These are phyloP conservation scores for Plasmodium coatneyi DNA, from an alignment of 169 alveolate species.

Conservation along the genomic window DNA sequence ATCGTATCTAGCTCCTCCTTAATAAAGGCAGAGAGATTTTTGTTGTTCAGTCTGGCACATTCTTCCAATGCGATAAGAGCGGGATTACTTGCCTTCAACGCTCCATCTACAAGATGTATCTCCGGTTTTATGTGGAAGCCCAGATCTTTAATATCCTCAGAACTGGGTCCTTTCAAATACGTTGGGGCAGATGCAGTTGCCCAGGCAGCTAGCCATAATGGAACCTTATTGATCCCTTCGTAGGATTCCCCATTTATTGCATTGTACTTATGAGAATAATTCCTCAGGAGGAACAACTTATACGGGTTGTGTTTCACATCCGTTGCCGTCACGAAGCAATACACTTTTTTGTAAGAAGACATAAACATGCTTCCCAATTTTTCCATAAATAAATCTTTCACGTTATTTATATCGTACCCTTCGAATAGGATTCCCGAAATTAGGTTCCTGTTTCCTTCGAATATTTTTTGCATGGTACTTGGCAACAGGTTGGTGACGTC, in stretches of 20 bases:
- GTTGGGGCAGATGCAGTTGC: conserved; percentile 87
- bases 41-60: conserved; percentile 74
- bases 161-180: conserved; percentile 86
- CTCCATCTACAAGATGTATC: conserved; percentile 87
- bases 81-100: conserved; percentile 83
- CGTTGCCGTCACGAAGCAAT: conserved; percentile 85
- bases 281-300: conserved; percentile 82
- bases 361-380: conserved; percentile 80
- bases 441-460: conserved; percentile 80
- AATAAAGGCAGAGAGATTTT: conserved; percentile 48
- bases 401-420: conserved; percentile 75
- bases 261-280: conserved; percentile 77
- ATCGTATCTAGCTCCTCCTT: conserved; percentile 77
- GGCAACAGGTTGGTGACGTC: conserved; percentile 79
- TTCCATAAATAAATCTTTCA: conserved; percentile 75
- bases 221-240: conserved; percentile 83
- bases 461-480: conserved; percentile 71
- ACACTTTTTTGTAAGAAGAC: conserved; percentile 63
- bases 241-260: conserved; percentile 76
- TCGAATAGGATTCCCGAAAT: conserved; percentile 86
- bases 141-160: conserved; percentile 73
- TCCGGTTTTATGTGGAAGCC: conserved; percentile 81
- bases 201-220: conserved; percentile 90
- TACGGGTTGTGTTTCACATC: conserved; percentile 84
- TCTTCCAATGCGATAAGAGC: conserved; percentile 87